Evolutionary conservation across 2,329 filamentous ascomycete species (phyloP), one percentile per base, ranked within the genome.

Genomic region (Penicillium aurantiogriseum): DNA sequence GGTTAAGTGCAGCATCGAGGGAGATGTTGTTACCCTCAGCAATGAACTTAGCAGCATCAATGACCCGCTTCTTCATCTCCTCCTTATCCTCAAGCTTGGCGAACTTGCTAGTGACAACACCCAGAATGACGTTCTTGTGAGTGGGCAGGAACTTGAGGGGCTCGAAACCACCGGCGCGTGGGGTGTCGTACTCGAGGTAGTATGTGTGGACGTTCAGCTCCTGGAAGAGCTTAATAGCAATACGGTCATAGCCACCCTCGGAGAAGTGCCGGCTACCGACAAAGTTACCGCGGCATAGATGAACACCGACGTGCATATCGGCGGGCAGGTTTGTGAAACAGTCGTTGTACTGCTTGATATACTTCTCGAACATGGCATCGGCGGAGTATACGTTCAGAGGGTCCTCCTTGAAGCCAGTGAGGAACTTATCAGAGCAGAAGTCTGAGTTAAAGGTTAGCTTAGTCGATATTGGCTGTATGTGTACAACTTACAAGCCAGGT

Each of bases 261-360:
- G 84, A 83, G 66, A 89, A 88, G 74, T 88, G 84, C 29, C 85
- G 81, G 21, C 83, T 84, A 54, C 84, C 83, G 61, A 87, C 84
- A 72, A 88, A 88, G 76, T 88, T 89, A 48, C 76, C 77, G 58
- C 71, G 82, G 80, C 89, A 92, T 51, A 92, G 79, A 70, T 92
- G 90, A 17, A 92, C 86, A 45, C 89, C 89, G 3, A 90, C 82
- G 73, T 91, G 88, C 80, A 92, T 84, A 69, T 92, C 88, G 2
- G 79, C 71, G 0, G 88, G 88, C 0, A 85, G 77, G 66, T 83
- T 82, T 66, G 80, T 77, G 68, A 90, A 80, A 67, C 81, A 85
- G 72, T 89, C 86, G 71, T 92, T 92, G 80, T 92, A 92, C 63
- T 90, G 84, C 60, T 82, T 80, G 71, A 92, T 88, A 75, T 92